Conservation (phyloP, 148 eudicot genomes). For the Amaranthus palmeri region DNA sequence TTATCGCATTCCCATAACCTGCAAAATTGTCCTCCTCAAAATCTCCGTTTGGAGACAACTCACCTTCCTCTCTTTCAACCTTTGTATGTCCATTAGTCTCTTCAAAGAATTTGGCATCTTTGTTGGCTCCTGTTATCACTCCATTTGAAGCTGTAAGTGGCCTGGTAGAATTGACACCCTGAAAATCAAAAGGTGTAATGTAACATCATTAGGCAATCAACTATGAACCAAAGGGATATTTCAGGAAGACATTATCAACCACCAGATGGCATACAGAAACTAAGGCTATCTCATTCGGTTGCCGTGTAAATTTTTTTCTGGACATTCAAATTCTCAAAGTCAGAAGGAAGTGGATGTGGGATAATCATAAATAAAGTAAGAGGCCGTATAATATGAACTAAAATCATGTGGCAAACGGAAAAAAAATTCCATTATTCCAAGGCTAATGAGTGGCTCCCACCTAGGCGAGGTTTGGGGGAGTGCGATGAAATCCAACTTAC, state of each 20-base stretch:
- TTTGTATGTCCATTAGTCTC: conserved; percentile 36
- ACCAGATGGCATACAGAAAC: neutral
- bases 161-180: conserved; percentile 47
- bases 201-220: neutral
- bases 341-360: neutral
- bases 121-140: conserved; percentile 27
- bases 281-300: neutral
- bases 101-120: conserved; percentile 29
- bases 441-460: too few species aligned
- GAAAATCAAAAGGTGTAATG: conserved; percentile 18
- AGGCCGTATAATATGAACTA: neutral
- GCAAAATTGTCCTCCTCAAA: conserved; percentile 58
- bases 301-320: neutral
- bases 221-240: neutral
- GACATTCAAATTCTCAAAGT: neutral
- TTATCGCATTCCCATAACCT: conserved; percentile 35
- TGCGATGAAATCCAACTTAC: too few species aligned
- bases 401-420: neutral
- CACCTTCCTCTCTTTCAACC: conserved; percentile 83
- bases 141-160: conserved; percentile 36
- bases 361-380: neutral
- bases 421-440: neutral
- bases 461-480: too few species aligned
- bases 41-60: conserved; percentile 67
- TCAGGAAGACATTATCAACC: neutral